Conservation (phyloP, 2,329 filamentous ascomycete genomes). For the Neofusicoccum sp. region DNA sequence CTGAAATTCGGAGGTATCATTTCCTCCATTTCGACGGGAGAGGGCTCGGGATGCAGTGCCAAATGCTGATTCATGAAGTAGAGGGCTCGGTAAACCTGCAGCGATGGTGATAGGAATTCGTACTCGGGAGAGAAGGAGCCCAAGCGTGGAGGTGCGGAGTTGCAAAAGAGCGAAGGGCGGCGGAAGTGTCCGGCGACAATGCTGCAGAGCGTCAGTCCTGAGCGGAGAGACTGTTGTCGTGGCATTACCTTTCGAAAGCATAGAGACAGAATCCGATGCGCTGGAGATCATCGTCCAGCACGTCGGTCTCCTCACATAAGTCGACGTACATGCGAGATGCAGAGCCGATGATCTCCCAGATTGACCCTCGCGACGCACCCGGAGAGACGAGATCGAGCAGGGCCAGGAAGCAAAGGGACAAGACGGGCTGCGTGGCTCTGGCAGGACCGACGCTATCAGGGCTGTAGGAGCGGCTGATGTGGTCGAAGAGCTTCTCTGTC, state of each 20-base stretch:
- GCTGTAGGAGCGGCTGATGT: not conserved
- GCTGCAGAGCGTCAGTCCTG: not conserved
- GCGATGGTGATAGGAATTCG: not conserved
- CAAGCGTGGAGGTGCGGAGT: slow-evolving; percentile 2
- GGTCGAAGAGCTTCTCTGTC: slow-evolving; percentile 11
- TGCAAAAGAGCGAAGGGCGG: slow-evolving; percentile 15
- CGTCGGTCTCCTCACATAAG: not conserved
- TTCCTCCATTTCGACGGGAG: not conserved
- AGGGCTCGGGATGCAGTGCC: not conserved
- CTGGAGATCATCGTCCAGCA: not conserved
- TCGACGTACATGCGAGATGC: slow-evolving; percentile 2
- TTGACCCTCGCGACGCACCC: not conserved
- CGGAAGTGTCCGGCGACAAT: slow-evolving; percentile 9
- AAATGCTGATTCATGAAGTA: slow-evolving; percentile 14
- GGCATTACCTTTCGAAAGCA: not conserved
- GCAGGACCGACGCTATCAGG: not conserved
- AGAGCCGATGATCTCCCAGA: slow-evolving; percentile 10
- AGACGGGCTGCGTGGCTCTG: not conserved
- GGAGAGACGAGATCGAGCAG: not conserved
- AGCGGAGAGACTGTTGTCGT: no score
- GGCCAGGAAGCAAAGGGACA: not conserved
- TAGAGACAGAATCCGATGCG: slow-evolving; percentile 11
- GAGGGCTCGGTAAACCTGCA: not conserved
- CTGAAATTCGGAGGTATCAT: not conserved
- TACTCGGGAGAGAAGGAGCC: not conserved